phyloP scores from a whole-genome alignment of 208 protist genomes.

The Eutreptiella sp. region DNA sequence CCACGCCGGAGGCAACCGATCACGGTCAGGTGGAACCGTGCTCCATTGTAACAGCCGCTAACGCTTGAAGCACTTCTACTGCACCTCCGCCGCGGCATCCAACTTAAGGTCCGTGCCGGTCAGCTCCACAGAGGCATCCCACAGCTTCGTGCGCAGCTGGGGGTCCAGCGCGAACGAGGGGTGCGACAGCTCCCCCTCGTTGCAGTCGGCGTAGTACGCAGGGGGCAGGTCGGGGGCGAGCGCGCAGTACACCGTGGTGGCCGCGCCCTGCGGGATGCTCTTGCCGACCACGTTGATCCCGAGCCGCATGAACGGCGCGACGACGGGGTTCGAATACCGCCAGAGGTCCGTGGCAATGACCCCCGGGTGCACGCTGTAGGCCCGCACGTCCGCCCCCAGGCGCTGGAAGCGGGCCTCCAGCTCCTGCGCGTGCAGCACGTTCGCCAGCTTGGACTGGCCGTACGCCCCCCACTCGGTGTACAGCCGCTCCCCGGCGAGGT shows the following conservation, averaged over 20 bases:
- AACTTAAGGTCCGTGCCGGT: too few relatives aligned
- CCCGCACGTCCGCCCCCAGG: conserved; percentile 1
- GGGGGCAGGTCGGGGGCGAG: background rate
- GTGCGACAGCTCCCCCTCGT: too few relatives aligned
- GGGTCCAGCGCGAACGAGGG: too few relatives aligned
- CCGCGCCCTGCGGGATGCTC: conserved; percentile 2
- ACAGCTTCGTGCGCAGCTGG: too few relatives aligned
- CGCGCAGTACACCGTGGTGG: conserved; percentile 9
- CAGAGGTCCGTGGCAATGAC: conserved; percentile 8
- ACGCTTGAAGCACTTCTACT: too few relatives aligned
- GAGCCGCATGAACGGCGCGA: too few relatives aligned
- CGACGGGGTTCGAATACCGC: too few relatives aligned
- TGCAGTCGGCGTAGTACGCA: background rate
- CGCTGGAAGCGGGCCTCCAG: conserved; percentile 10
- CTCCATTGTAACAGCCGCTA: too few relatives aligned
- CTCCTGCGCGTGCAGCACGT: conserved; percentile 30
- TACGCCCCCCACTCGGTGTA: conserved; percentile 12
- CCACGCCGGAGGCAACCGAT: too few relatives aligned
- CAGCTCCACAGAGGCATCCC: too few relatives aligned
- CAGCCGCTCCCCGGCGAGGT: background rate
- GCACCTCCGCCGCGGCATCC: too few relatives aligned
- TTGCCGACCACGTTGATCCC: background rate
- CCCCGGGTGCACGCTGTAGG: conserved; percentile 16
- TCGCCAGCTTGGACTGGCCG: conserved; percentile 22
- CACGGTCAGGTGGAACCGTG: too few relatives aligned